Base-by-base conservation (phyloP, 176 grass and related monocot genomes). In the Cymbopogon citratus region DNA sequence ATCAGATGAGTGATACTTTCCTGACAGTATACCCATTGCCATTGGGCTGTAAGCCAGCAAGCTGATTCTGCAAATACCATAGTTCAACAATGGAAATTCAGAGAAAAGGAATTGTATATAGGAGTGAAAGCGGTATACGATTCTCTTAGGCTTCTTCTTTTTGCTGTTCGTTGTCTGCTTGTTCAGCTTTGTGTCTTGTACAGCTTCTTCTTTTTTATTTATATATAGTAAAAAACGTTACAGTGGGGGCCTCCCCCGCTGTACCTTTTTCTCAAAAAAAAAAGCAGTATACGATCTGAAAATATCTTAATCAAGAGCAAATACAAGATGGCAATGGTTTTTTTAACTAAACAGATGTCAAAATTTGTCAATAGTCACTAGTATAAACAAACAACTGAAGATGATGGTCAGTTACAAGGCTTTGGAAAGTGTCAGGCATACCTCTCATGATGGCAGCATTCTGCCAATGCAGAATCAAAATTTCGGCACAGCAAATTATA, bases 1-100 rank as follows among this genome's bases (percentile, higher is more conserved):
- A 59, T 67, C 54, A 16, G 61, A 57, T 9, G 78, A 89, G 56
- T 89, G 87, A 54, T 98, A 98, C 80, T 98, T 98, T 60, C 92
- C 92, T 52, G 92, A 94, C 82, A 94, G 92, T 89, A 98, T 89
- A 62, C 92, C 95, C 92, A 98, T 98, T 52, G 95, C 92, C 88
- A 98, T 93, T 63, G 95, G 95, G 41, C 95, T 98, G 64, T 98
- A 98, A 67, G 92, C 90, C 76, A 98, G 82, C 79, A 98, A 82
- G 69, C 72, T 89, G 64, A 93, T 86, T 83, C 95, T 95, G 80
- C 48, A 88, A 74, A 80, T 66, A 5, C 51, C 27, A 65, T 18
- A 80, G 52, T 89, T 49, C 46, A 57, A 69, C 35, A 60, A 65
- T 13, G 1, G 19, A 57, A 75, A 2, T 48, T 85, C 31, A 33